Evolutionary conservation across 345 rosid species (phyloP), one percentile per base, ranked within the genome.

Genomic region (Sapria himalayana): DNA sequence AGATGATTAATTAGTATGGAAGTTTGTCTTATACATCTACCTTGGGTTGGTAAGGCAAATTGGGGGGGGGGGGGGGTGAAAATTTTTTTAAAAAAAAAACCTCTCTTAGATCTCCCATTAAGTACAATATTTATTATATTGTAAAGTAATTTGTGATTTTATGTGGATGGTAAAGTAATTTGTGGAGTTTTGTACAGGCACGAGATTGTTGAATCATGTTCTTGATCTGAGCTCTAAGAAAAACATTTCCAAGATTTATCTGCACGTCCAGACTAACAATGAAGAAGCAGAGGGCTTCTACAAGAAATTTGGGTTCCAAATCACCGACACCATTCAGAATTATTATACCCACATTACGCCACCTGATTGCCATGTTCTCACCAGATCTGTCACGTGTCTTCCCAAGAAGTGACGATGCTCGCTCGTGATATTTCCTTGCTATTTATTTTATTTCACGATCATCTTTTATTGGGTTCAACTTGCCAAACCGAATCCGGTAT

Each of bases 221-320:
- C 72, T 84, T 25, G 92, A 84, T 23, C 78, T 77, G 57, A 62
- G 77, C 58, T 50, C 55, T 37, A 77, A 72, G 73, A 81, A 73
- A 61, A 71, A 64, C 59, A 67, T 74, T 32, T 62, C 66, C 9
- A 93, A 80, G 66, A 60, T 84, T 58, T 89, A 84, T 72, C 75
- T 89, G 73, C 95, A 84, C 19, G 99, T 89, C 53, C 99, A 84
- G 71, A 84, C 92, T 23, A 79, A 84, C 71, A 84, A 89, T 39
- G 86, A 84, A 38, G 95, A 89, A 16, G 95, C 95, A n/a, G 77
- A 82, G 67, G 73, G 71, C 54, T 84, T 89, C 56, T 89, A 84
- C 56, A 79, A 74, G 74, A 89, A 82, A 66, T 89, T 84, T 33
- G 92, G 79, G 31, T 89, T 84, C 54, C 77, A 77, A 46, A 73